These are phyloP conservation scores for Cryptomeria japonica DNA, from an alignment of 75 land plant species.

Conservation along the genomic window DNA sequence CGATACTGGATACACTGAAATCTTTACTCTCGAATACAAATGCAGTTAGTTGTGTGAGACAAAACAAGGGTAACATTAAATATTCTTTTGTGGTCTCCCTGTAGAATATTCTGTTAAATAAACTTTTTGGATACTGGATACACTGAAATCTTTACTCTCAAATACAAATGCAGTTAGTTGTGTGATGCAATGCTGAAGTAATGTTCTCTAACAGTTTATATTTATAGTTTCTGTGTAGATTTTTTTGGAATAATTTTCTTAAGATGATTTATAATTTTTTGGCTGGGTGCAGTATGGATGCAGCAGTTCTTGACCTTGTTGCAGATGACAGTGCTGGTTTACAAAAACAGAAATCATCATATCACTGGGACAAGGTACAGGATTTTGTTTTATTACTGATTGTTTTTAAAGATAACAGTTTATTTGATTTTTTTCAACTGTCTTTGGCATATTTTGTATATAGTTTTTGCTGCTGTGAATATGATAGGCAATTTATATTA, in stretches of 20 bases:
- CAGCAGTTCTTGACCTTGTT: conserved; percentile 95
- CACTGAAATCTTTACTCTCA: background rate
- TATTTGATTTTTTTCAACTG: background rate
- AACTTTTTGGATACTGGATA: background rate
- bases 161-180: background rate
- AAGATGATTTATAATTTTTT: background rate
- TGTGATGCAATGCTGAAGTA: background rate
- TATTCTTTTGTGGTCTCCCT: too few relatives aligned
- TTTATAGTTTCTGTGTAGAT: background rate
- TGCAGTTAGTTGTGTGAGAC: background rate
- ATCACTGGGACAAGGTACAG: conserved; percentile 97
- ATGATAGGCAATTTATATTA: background rate
- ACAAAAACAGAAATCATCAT: conserved; percentile 74
- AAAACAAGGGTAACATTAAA: too few relatives aligned
- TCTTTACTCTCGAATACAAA: background rate
- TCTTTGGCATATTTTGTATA: background rate
- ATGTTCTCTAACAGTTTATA: background rate
- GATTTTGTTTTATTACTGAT: background rate
- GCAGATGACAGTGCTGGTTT: conserved; percentile 85
- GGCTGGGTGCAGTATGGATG: conserved; percentile 66
- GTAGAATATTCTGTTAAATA: background rate
- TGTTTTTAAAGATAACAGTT: background rate
- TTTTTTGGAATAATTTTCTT: background rate
- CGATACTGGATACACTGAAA: background rate
- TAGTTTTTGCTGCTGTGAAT: background rate